A percentile compares a stretch with the other conserved stretches of the same genome.
Evolutionary conservation across 1,284 basidiomycete species (phyloP).

Genomic region (Sporisorium scitamineum): DNA sequence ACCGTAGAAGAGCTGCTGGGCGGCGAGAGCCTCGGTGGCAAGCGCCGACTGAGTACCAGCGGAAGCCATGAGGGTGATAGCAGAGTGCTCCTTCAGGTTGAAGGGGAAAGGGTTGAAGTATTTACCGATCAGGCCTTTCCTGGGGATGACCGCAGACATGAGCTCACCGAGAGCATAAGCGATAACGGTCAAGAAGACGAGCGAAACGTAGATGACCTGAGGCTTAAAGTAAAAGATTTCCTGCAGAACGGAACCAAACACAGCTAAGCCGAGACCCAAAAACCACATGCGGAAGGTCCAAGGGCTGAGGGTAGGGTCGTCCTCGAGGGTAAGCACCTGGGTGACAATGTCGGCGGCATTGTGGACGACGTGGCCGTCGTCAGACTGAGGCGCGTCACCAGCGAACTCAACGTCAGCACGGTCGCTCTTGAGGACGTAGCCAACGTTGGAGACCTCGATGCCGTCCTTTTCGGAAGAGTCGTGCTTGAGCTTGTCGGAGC

Average conservation of each 20-base stretch:
- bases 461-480: constrained; percentile 22
- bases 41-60: constrained; percentile 29
- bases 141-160: constrained; percentile 26
- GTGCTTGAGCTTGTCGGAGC: constrained; percentile 37
- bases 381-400: not conserved
- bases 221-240: constrained; percentile 45
- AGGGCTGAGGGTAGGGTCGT: constrained; percentile 31
- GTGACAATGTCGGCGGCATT: constrained; percentile 30
- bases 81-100: constrained; percentile 43
- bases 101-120: constrained; percentile 36
- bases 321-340: constrained; percentile 25
- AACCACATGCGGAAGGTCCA: constrained; percentile 43
- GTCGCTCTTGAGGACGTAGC: constrained; percentile 29
- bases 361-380: constrained; percentile 20
- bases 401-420: constrained; percentile 16
- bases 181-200: constrained; percentile 36
- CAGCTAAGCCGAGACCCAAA: constrained; percentile 27
- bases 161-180: constrained; percentile 27
- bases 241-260: constrained; percentile 26
- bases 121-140: constrained; percentile 11
- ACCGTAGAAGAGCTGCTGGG: constrained; percentile 46
- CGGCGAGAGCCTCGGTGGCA: constrained; percentile 33
- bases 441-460: constrained; percentile 23
- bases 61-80: constrained; percentile 33
- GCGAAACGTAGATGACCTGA: constrained; percentile 22